phyloP scores from a whole-genome alignment of 345 rosid species.

The Populus simonii region DNA sequence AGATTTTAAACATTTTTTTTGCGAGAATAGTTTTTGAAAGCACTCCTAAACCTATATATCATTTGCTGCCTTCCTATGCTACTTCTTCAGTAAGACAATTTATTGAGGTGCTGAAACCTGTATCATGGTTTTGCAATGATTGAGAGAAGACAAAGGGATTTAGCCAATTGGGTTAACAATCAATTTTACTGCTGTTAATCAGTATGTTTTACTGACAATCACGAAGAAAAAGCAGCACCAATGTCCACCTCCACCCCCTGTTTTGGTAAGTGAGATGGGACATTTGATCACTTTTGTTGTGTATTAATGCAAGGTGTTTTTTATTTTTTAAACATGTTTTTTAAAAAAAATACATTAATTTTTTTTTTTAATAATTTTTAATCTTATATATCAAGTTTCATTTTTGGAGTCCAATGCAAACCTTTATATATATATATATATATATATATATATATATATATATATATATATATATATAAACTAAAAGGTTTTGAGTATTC shows the following conservation, averaged over 20 bases:
- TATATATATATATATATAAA: too few species aligned
- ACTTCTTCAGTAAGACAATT: conserved; percentile 19
- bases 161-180: neutral
- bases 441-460: too few species aligned
- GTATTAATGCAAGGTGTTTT: too few species aligned
- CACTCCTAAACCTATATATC: conserved; percentile 23
- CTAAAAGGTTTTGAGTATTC: too few species aligned
- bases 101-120: neutral
- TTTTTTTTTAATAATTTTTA: too few species aligned
- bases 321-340: too few species aligned
- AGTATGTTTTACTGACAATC: neutral
- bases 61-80: neutral
- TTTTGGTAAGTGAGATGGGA: conserved; percentile 17
- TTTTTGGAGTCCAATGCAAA: too few species aligned
- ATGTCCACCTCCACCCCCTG: neutral
- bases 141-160: neutral
- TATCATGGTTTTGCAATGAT: neutral
- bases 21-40: conserved; percentile 31
- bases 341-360: too few species aligned
- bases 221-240: neutral
- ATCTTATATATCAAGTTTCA: too few species aligned
- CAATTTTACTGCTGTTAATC: neutral
- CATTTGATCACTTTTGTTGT: conserved; percentile 5
- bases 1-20: conserved; percentile 7
- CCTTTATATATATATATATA: too few species aligned